Conservation (phyloP, 1,139 yeast species). For the Wickerhamiella infanticola region DNA sequence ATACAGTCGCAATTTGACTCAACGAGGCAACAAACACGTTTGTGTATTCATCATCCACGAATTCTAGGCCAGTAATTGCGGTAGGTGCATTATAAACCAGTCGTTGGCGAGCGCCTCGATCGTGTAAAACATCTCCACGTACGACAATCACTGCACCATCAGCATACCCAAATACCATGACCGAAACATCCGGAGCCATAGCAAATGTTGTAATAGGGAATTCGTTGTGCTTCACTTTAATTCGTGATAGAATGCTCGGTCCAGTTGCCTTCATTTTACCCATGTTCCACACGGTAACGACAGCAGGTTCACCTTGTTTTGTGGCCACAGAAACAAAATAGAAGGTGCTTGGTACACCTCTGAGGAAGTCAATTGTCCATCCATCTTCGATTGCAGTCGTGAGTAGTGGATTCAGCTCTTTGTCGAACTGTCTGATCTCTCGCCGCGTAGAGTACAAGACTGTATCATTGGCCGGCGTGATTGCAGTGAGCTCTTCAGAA, state of each 20-base stretch:
- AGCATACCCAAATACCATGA: constrained; percentile 70
- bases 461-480: constrained; percentile 37
- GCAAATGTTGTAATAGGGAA: constrained; percentile 59
- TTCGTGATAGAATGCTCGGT: constrained; percentile 27
- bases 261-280: constrained; percentile 23
- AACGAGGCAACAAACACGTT: constrained; percentile 48
- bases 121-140: constrained; percentile 77
- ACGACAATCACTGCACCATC: constrained; percentile 73
- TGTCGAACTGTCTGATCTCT: constrained; percentile 44
- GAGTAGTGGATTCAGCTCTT: constrained; percentile 31
- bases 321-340: constrained; percentile 55
- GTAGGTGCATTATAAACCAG: constrained; percentile 43
- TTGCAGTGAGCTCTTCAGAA: constrained; percentile 30
- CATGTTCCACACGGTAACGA: constrained; percentile 61
- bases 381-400: constrained; percentile 47
- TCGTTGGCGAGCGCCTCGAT: constrained; percentile 81
- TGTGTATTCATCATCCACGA: constrained; percentile 29
- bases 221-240: constrained; percentile 38
- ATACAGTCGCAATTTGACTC: constrained; percentile 51
- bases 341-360: constrained; percentile 33
- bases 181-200: constrained; percentile 40
- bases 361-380: constrained; percentile 44
- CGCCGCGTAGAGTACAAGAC: constrained; percentile 45
- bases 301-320: constrained; percentile 50
- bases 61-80: constrained; percentile 66